phyloP scores from a whole-genome alignment of 1,284 basidiomycete species.

The Mycosarcoma maydis region DNA sequence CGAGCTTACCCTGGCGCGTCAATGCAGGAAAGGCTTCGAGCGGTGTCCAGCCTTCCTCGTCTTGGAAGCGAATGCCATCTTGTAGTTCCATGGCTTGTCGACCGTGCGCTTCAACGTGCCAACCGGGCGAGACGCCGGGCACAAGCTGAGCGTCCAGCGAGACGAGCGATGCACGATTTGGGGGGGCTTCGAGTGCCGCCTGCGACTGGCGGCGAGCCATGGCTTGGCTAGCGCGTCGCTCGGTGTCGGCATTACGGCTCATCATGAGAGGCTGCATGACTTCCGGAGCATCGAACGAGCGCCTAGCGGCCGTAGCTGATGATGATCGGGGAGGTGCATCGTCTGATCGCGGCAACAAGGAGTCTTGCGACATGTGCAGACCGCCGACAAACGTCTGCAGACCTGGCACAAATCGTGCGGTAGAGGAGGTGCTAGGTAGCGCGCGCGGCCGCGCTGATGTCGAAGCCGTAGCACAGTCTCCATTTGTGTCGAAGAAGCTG shows the following conservation, averaged over 20 bases:
- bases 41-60: constrained; percentile 53
- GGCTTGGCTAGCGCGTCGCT: constrained; percentile 20
- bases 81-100: constrained; percentile 49
- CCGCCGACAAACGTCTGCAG: constrained; percentile 55
- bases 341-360: not conserved
- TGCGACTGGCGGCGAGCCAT: constrained; percentile 24
- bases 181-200: constrained; percentile 9
- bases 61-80: constrained; percentile 34
- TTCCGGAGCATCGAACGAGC: constrained; percentile 18
- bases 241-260: constrained; percentile 34
- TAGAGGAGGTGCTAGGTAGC: constrained; percentile 31
- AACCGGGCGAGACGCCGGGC: constrained; percentile 52
- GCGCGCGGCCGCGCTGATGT: constrained; percentile 26
- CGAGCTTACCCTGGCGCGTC: constrained; percentile 31
- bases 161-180: constrained; percentile 5
- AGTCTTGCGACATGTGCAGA: constrained; percentile 48
- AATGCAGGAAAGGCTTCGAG: constrained; percentile 44
- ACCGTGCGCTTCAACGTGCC: constrained; percentile 50
- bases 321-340: not conserved
- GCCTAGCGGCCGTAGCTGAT: constrained; percentile 2
- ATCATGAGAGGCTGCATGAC: constrained; percentile 47
- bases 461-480: constrained; percentile 21
- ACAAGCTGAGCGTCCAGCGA: constrained; percentile 19
- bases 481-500: constrained; percentile 28
- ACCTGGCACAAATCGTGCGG: constrained; percentile 49